Evolutionary conservation across 208 protist species (phyloP).

Genomic region (Wallacemonas collosoma): DNA sequence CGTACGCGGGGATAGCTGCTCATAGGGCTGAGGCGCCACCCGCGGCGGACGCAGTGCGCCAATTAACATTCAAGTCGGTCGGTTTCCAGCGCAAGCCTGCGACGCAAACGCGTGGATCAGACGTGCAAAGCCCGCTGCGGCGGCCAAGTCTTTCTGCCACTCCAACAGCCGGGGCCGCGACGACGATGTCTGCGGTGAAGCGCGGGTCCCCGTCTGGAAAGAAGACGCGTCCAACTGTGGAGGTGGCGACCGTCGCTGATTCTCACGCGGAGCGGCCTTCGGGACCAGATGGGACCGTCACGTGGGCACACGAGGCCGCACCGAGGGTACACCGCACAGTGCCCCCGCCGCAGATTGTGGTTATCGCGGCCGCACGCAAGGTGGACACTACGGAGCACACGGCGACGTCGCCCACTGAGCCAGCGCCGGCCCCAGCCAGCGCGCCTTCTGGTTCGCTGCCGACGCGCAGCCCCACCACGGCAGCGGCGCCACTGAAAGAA

Average conservation of each 20-base stretch:
- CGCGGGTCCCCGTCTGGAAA: not conserved
- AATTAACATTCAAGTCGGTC: not conserved
- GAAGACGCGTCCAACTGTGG: not conserved
- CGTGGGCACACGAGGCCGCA: not conserved
- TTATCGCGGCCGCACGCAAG: slow-evolving; percentile 1
- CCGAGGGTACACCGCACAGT: not conserved
- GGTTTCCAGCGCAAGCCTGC: slow-evolving; percentile 17
- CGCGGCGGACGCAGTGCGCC: not conserved
- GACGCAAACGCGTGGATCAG: slow-evolving; percentile 2
- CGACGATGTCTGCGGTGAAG: not conserved
- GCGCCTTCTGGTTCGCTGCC: not conserved
- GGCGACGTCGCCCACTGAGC: too few species aligned
- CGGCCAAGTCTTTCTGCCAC: slow-evolving; percentile 24
- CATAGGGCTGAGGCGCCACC: not conserved
- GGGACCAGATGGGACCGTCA: not conserved
- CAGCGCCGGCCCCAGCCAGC: too few species aligned
- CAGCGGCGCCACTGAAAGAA: too few species aligned
- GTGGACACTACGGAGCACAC: not conserved
- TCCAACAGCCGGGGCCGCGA: slow-evolving; percentile 3
- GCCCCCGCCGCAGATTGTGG: not conserved
- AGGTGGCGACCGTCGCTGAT: not conserved
- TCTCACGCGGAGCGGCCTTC: too few species aligned
- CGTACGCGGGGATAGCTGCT: not conserved
- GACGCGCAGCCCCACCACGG: not conserved
- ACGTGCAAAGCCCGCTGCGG: slow-evolving; percentile 8